These are phyloP conservation scores for Herpetomonas samuelpessoai DNA, from an alignment of 208 protist genomes.

Conservation along the genomic window DNA sequence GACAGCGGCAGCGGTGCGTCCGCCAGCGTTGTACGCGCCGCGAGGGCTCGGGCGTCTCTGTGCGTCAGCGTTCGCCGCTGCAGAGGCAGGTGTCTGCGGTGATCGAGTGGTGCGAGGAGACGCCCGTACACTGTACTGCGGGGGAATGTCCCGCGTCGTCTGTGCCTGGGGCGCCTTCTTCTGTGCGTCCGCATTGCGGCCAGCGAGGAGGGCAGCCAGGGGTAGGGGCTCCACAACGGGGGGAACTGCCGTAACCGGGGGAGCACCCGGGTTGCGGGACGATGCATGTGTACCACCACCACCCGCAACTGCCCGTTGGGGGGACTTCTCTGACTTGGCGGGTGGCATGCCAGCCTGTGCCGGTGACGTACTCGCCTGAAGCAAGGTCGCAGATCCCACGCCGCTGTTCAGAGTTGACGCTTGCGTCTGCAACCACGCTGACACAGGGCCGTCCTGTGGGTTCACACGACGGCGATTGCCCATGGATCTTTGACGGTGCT, in stretches of 20 bases:
- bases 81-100: neutral
- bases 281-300: no score
- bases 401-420: neutral
- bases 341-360: no score
- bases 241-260: no score
- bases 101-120: neutral
- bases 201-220: neutral
- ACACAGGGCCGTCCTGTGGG: neutral
- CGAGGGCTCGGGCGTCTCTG: neutral
- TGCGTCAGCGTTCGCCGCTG: neutral
- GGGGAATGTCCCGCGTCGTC: neutral
- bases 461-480: neutral
- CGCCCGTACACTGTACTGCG: neutral
- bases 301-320: no score
- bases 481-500: neutral
- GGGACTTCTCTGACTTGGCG: no score
- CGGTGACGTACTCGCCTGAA: neutral
- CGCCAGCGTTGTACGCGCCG: neutral
- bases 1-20: no score
- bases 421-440: neutral
- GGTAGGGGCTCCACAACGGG: neutral
- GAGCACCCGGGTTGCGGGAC: no score
- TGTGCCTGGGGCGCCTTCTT: neutral
- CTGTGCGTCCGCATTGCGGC: neutral
- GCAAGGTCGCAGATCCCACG: neutral